These are phyloP conservation scores for Mikania micrantha DNA, from an alignment of 129 eudicot genomes.

Conservation along the genomic window DNA sequence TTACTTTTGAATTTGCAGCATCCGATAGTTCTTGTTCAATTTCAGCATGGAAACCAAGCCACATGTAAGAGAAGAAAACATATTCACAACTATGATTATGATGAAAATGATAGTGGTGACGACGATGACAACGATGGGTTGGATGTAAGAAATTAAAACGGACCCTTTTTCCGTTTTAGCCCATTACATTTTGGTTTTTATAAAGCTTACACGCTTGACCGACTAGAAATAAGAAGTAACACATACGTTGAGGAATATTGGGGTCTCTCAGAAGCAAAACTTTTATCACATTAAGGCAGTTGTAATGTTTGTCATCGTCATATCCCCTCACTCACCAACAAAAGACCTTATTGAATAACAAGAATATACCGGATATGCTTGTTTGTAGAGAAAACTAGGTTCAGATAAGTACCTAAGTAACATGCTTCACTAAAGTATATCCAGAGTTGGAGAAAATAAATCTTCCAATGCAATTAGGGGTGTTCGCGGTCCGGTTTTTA, in stretches of 20 bases:
- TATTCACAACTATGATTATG: not conserved
- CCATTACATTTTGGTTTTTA: not conserved
- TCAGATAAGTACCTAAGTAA: too few species aligned
- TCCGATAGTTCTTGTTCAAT: conserved; percentile 94
- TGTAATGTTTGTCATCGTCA: too few species aligned
- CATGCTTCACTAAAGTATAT: conserved; percentile 99
- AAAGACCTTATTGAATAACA: too few species aligned
- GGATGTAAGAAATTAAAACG: too few species aligned
- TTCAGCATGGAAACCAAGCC: conserved; percentile 64
- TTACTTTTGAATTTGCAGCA: conserved; percentile 62
- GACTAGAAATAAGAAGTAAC: not conserved
- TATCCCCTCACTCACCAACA: too few species aligned
- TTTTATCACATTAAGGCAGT: too few species aligned
- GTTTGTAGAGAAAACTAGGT: too few species aligned
- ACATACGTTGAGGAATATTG: too few species aligned
- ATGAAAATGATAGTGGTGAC: not conserved
- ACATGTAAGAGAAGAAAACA: conserved; percentile 4
- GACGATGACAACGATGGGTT: too few species aligned
- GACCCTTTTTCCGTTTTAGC: not conserved
- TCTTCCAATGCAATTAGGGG: conserved; percentile 41
- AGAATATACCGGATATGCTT: too few species aligned
- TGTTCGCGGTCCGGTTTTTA: too few species aligned
- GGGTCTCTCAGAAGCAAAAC: too few species aligned
- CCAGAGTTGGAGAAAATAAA: conserved; percentile 91
- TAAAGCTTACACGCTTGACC: not conserved